A percentile compares a stretch with the other conserved stretches of the same genome.
Conservation (phyloP, 2,329 filamentous ascomycete genomes). For the Fusarium musae region DNA sequence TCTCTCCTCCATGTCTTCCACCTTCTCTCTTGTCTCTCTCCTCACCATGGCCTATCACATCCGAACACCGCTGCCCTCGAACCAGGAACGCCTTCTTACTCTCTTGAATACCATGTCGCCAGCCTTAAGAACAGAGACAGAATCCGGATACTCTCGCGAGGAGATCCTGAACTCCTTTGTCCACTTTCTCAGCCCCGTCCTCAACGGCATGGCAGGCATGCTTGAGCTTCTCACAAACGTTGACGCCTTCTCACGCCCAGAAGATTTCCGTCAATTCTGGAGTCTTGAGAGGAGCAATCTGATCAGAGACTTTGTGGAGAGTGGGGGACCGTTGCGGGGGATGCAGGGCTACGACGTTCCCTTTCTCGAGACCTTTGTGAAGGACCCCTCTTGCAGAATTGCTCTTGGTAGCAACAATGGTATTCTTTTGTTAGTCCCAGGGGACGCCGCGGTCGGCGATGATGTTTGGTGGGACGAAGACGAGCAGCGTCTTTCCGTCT, state of each 20-base stretch:
- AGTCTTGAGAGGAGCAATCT: conserved; percentile 48
- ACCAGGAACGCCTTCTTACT: conserved; percentile 48
- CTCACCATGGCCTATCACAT: conserved; percentile 49
- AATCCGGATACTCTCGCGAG: conserved; percentile 38
- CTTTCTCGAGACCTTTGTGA: conserved; percentile 43
- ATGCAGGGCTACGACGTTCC: conserved; percentile 43
- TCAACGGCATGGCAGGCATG: conserved; percentile 51
- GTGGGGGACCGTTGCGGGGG: conserved; percentile 37
- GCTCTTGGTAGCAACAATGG: conserved; percentile 43
- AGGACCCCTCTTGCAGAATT: conserved; percentile 42
- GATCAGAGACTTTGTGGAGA: conserved; percentile 48
- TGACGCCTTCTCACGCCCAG: conserved; percentile 47
- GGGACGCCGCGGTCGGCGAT: conserved; percentile 44
- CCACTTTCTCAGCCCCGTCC: conserved; percentile 47
- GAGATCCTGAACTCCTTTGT: conserved; percentile 48
- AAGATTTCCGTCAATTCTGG: conserved; percentile 51
- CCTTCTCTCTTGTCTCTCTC: conserved; percentile 49
- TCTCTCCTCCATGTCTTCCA: conserved; percentile 46
- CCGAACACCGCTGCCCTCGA: conserved; percentile 39
- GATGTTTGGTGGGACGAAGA: conserved; percentile 41
- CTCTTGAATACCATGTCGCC: conserved; percentile 49
- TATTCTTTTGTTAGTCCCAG: conserved; percentile 44
- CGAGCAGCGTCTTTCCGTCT: conserved; percentile 33
- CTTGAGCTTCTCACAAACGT: conserved; percentile 48
- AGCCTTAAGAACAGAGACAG: conserved; percentile 21